A percentile compares a stretch with the other conserved stretches of the same genome.
Evolutionary conservation across 768 basidiomycete species (phyloP).

Genomic region (Amanita pallidorosea): DNA sequence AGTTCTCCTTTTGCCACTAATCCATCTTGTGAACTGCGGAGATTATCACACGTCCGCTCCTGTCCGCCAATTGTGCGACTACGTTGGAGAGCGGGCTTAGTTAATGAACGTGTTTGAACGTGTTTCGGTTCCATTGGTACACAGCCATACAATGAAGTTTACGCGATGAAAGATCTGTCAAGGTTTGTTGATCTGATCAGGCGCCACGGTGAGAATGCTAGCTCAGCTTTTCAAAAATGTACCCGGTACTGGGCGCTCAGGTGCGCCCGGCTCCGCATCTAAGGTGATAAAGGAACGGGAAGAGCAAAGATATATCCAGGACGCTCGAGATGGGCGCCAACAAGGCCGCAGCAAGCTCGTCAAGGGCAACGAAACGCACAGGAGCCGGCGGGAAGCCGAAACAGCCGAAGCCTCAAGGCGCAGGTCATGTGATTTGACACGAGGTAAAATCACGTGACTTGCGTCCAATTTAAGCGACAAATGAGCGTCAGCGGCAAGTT

Average conservation of each 20-base stretch:
- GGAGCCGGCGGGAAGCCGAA: not conserved
- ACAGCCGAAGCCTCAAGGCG: not conserved
- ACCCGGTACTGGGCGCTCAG: not conserved
- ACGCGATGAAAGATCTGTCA: not conserved
- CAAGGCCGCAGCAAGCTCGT: not conserved
- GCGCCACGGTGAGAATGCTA: not conserved
- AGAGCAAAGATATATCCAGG: not conserved
- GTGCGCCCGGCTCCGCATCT: not conserved
- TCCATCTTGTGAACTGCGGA: slow-evolving; percentile 3
- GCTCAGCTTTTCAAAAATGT: slow-evolving; percentile 1
- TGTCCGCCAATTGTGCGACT: not conserved
- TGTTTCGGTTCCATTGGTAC: not conserved
- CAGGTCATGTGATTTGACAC: too few relatives aligned
- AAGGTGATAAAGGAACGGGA: not conserved
- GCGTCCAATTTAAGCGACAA: slow-evolving; percentile 5
- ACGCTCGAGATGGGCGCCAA: not conserved
- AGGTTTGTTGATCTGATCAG: slow-evolving; percentile 2
- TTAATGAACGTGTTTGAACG: not conserved
- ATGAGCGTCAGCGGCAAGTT: not conserved
- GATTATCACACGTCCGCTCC: slow-evolving; percentile 2
- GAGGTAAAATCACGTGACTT: not conserved
- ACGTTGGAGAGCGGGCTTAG: not conserved
- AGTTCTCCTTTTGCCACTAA: not conserved
- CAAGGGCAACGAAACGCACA: not conserved
- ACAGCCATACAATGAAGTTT: slow-evolving; percentile 5